phyloP scores from a whole-genome alignment of 805 yeast genomes.

The Ogataea methanolica region DNA sequence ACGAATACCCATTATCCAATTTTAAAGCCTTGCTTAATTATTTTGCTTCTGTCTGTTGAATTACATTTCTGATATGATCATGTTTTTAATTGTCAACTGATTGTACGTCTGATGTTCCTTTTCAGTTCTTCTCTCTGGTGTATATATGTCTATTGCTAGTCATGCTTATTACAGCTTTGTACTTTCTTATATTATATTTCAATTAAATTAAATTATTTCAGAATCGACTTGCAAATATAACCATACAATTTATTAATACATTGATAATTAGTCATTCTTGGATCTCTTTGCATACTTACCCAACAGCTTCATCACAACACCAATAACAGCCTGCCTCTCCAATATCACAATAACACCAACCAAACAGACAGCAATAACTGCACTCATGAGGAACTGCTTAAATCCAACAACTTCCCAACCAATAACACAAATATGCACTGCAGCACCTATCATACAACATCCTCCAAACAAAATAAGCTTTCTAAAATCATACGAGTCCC shows the following conservation, averaged over 20 bases:
- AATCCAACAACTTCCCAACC: constrained; percentile 34
- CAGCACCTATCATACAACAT: constrained; percentile 19
- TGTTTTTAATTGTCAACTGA: background rate
- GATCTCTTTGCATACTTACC: background rate
- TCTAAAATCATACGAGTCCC: background rate
- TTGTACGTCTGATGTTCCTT: too few relatives aligned
- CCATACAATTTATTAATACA: too few relatives aligned
- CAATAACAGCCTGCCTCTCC: constrained; percentile 35
- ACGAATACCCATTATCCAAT: background rate
- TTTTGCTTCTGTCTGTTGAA: background rate
- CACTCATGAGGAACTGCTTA: constrained; percentile 39
- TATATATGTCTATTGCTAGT: too few relatives aligned
- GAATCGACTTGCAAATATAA: too few relatives aligned
- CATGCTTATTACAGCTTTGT: too few relatives aligned
- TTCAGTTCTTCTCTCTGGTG: too few relatives aligned
- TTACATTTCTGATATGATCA: background rate
- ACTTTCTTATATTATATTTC: too few relatives aligned
- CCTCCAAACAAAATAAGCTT: constrained; percentile 3
- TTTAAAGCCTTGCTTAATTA: background rate
- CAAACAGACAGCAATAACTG: constrained; percentile 33
- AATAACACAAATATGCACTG: constrained; percentile 25
- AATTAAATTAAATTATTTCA: too few relatives aligned
- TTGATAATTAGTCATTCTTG: background rate
- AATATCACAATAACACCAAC: constrained; percentile 32
- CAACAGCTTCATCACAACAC: constrained; percentile 1